Evolutionary conservation across 1,284 basidiomycete genomes (phyloP).

Genomic region (Ustilago crameri): DNA sequence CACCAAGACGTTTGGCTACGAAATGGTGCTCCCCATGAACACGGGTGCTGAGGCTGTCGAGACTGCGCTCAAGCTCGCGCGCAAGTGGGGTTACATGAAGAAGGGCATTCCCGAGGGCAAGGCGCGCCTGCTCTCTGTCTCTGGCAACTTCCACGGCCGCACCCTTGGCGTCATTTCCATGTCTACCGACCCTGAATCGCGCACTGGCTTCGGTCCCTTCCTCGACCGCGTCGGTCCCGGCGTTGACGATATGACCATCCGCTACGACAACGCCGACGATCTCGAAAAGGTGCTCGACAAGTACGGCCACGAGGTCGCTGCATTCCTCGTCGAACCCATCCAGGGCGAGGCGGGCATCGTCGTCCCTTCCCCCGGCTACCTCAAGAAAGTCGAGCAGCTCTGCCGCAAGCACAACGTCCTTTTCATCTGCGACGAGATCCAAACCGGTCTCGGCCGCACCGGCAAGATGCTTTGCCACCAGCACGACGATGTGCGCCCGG

Average conservation of each 20-base stretch:
- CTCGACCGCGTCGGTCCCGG: constrained; percentile 83
- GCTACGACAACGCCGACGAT: constrained; percentile 73
- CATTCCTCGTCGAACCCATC: constrained; percentile 95
- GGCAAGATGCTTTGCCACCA: constrained; percentile 75
- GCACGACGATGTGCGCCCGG: constrained; percentile 83
- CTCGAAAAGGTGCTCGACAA: constrained; percentile 83
- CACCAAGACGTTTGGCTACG: constrained; percentile 74
- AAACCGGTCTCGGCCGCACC: constrained; percentile 74
- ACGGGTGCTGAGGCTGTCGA: constrained; percentile 97
- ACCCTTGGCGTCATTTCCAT: constrained; percentile 91
- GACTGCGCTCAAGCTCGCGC: constrained; percentile 74
- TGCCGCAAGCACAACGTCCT: constrained; percentile 95
- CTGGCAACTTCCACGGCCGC: constrained; percentile 95
- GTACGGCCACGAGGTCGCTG: constrained; percentile 86
- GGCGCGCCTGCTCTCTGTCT: constrained; percentile 86
- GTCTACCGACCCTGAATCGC: constrained; percentile 93
- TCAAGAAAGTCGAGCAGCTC: constrained; percentile 79
- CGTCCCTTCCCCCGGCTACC: constrained; percentile 90
- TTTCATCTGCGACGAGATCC: constrained; percentile 96
- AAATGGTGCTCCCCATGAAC: constrained; percentile 98
- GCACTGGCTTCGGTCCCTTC: constrained; percentile 90
- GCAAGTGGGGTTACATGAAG: constrained; percentile 70
- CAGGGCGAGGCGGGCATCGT: constrained; percentile 98
- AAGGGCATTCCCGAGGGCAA: constrained; percentile 85
- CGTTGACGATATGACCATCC: constrained; percentile 61